Evolutionary conservation across 2,329 filamentous ascomycete genomes (phyloP), one percentile per base, ranked within the genome.

Genomic region (Trichoderma endophyticum): DNA sequence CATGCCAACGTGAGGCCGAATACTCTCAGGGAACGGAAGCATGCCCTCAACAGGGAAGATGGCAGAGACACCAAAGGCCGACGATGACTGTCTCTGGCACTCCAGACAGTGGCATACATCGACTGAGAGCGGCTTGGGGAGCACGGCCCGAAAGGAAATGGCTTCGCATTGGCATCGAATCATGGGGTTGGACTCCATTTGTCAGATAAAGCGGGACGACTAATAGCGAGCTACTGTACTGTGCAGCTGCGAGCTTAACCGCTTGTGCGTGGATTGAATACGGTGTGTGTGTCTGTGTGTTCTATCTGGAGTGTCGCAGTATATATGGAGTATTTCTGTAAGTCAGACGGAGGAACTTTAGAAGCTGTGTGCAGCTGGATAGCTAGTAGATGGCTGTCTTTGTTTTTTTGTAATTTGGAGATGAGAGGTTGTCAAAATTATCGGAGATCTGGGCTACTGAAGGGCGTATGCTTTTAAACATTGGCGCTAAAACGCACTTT

Each of bases 101-200:
- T 85, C 80, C 63, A 80, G 78, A 75, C 84, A 86, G 77, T 86
- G 84, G 75, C 84, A 86, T 77, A 82, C 80, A 75, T 81, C 84
- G 24, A 85, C 75, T 7, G 77, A 78, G 28, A 81, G 70, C 6
- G 83, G 82, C 24, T 80, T 66, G 1, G 79, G 77, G 7, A 75
- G 76, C 1, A 82, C 80, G 5, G 82, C 80, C 36, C 75, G 77
- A 73, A 85, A 80, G 18, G 77, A 71, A 36, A 84, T 74, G n/a
- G 75, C 70, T 66, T 80, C 81, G 77, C 84, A 85, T 69, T 85
- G 83, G 72, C 83, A 85, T 57, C 70, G 61, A 36, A 81, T 74
- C 36, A 73, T 75, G 39, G 76, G 75, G 43, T 77, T 77, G 56
- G 70, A 14, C 30, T 70, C 59, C 28, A 72, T 54, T 24, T 56